Percentiles rank a stretch among this genome's conserved stretches.
Conservation (phyloP, 1,284 basidiomycete species). For the Entoloma clypeatum region DNA sequence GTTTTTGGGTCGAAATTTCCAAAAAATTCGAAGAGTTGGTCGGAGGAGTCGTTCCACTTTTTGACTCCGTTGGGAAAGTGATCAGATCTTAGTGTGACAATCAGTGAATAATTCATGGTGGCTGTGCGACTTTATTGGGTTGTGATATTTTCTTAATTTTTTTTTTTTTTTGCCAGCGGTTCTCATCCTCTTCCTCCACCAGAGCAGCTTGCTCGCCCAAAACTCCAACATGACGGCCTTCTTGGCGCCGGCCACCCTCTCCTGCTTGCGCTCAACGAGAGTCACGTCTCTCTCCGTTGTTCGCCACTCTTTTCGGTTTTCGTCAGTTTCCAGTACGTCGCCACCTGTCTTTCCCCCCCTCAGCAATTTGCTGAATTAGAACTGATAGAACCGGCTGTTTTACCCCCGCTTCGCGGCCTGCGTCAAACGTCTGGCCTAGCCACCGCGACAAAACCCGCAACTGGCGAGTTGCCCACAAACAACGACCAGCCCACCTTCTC, state of each 20-base stretch:
- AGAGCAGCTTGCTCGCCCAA: slow-evolving; percentile 7
- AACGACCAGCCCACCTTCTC: slow-evolving; percentile 25
- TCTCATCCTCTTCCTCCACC: background rate
- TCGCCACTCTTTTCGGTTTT: slow-evolving; percentile 21
- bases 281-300: slow-evolving; percentile 19
- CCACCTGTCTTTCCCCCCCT: no score
- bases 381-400: slow-evolving; percentile 8
- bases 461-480: slow-evolving; percentile 2
- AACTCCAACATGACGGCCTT: slow-evolving; percentile 22
- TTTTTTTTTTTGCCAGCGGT: background rate
- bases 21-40: no score
- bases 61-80: no score
- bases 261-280: slow-evolving; percentile 18
- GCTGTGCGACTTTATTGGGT: no score
- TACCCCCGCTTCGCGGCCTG: slow-evolving; percentile 11
- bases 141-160: background rate
- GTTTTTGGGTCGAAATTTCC: no score
- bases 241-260: slow-evolving; percentile 20
- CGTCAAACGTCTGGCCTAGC: slow-evolving; percentile 15
- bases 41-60: no score
- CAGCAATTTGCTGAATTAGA: no score
- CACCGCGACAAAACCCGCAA: slow-evolving; percentile 16
- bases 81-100: no score
- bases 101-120: no score
- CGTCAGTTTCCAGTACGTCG: no score